Percentiles rank a stretch among this genome's conserved stretches.
Conservation (phyloP, 208 protist genomes). For the Wallacemonas sp. region DNA sequence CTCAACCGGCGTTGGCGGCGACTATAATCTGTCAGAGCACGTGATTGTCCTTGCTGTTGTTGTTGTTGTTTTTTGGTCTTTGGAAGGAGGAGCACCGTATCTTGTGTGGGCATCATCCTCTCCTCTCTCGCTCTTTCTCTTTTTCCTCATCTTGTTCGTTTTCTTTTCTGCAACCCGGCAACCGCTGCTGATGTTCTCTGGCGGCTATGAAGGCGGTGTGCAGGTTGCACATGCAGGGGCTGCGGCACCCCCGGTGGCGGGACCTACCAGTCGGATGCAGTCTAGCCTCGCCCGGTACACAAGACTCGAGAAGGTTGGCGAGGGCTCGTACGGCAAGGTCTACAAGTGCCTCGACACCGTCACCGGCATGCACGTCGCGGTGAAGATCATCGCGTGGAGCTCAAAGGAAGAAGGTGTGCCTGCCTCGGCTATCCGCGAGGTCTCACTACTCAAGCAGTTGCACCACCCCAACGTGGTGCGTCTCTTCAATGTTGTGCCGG, state of each 20-base stretch:
- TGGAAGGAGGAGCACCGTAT: too few relatives aligned
- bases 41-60: too few relatives aligned
- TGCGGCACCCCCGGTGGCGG: neutral
- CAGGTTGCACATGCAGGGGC: neutral
- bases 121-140: too few relatives aligned
- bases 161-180: neutral
- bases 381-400: constrained; percentile 82
- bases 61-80: too few relatives aligned
- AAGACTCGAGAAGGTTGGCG: constrained; percentile 94
- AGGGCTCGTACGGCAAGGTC: constrained; percentile 97
- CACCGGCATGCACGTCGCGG: constrained; percentile 63
- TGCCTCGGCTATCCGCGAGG: constrained; percentile 89
- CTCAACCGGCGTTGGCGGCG: too few relatives aligned
- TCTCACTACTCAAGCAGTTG: constrained; percentile 90
- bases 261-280: neutral
- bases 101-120: too few relatives aligned
- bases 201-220: too few relatives aligned
- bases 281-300: constrained; percentile 62
- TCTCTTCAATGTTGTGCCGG: constrained; percentile 94
- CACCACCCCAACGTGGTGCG: constrained; percentile 91
- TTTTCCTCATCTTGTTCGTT: too few relatives aligned
- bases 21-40: too few relatives aligned
- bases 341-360: constrained; percentile 91
- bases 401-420: constrained; percentile 89
- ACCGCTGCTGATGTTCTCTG: neutral